These are phyloP conservation scores for Stenocarpella maydis DNA, from an alignment of 2,329 filamentous ascomycete genomes.

Conservation along the genomic window DNA sequence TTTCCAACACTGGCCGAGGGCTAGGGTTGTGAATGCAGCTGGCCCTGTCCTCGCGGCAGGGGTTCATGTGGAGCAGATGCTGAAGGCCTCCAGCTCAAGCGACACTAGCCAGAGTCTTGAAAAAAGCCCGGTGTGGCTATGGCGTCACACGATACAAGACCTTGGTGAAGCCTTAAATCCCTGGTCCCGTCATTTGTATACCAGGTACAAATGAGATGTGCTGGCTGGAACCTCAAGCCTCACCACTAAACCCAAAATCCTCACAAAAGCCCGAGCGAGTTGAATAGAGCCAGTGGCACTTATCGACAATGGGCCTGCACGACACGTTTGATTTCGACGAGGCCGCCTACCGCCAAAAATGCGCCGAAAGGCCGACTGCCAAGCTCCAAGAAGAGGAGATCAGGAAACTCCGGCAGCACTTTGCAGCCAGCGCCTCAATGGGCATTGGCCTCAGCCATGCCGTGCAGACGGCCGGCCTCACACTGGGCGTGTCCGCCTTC, in stretches of 20 bases:
- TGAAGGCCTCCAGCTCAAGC: constrained; percentile 20
- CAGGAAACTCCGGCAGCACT: constrained; percentile 33
- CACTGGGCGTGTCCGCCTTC: constrained; percentile 31
- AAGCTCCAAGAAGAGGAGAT: constrained; percentile 34
- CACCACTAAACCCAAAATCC: neutral
- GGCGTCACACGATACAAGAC: neutral
- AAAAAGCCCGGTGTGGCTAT: neutral
- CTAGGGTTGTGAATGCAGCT: neutral
- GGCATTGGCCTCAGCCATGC: constrained; percentile 32
- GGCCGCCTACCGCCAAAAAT: constrained; percentile 33
- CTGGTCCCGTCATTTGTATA: neutral
- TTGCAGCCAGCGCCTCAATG: constrained; percentile 32
- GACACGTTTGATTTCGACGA: constrained; percentile 35
- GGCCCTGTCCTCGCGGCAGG: constrained; percentile 20
- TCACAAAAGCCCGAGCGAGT: neutral
- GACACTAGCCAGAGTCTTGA: neutral
- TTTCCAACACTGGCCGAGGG: neutral
- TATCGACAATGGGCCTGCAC: constrained; percentile 29
- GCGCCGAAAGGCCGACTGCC: constrained; percentile 26
- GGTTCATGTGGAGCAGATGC: constrained; percentile 19
- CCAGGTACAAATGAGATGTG: neutral
- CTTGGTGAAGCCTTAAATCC: neutral
- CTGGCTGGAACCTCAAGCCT: neutral
- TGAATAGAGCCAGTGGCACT: neutral
- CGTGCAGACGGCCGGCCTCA: constrained; percentile 32